Conservation (phyloP, 1,139 yeast genomes). For the Hansenula lynferdii region DNA sequence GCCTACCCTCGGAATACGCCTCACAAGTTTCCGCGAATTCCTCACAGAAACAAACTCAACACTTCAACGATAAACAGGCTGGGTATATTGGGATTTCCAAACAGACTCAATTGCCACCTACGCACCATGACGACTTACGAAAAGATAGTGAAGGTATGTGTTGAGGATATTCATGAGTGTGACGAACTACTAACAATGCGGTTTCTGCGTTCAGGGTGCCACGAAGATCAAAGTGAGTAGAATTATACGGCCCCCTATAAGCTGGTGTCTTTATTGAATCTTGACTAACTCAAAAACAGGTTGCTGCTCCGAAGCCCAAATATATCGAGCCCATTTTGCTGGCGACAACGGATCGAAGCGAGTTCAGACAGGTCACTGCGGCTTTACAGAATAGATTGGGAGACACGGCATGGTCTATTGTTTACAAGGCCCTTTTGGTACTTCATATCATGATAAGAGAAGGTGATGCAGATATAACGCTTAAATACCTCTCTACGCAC, state of each 20-base stretch:
- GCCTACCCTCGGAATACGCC: too few species aligned
- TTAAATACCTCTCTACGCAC: conserved; percentile 57
- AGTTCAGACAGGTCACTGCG: conserved; percentile 65
- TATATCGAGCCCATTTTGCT: conserved; percentile 89
- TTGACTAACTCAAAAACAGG: too few species aligned
- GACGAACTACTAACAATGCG: conserved; percentile 7
- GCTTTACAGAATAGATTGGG: conserved; percentile 56
- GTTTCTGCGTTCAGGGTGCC: conserved; percentile 52
- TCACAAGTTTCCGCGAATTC: too few species aligned
- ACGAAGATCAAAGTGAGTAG: conserved; percentile 50
- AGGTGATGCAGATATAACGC: conserved; percentile 68
- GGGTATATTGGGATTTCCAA: too few species aligned
- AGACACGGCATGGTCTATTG: conserved; percentile 87
- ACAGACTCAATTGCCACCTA: too few species aligned
- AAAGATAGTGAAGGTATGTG: conserved; percentile 49
- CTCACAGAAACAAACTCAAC: too few species aligned
- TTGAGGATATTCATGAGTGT: neutral
- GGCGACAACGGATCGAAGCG: conserved; percentile 59
- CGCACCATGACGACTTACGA: conserved; percentile 52
- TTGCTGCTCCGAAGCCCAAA: conserved; percentile 99
- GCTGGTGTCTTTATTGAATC: too few species aligned
- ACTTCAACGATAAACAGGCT: too few species aligned
- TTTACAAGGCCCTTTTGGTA: conserved; percentile 79
- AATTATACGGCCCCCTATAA: conserved; percentile 12
- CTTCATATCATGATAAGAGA: conserved; percentile 90